phyloP scores from a whole-genome alignment of 352 stramenopile genomes.

The Albugo candida region DNA sequence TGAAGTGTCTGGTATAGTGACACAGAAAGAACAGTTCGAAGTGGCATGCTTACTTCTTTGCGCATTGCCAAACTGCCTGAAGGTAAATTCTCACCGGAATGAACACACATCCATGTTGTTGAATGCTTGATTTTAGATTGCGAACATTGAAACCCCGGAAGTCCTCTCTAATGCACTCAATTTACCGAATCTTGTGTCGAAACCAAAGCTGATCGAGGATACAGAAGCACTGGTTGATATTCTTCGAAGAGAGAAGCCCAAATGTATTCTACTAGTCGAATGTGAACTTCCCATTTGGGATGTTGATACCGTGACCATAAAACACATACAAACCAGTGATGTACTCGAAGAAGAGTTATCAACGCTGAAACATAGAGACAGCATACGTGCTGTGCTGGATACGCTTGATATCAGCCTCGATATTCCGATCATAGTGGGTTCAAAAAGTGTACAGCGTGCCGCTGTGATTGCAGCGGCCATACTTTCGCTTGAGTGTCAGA shows the following conservation, averaged over 20 bases:
- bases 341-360: conserved; percentile 14
- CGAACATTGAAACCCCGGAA: too few species aligned
- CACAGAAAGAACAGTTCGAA: conserved; percentile 25
- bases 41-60: conserved; percentile 33
- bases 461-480: conserved; percentile 33
- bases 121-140: too few species aligned
- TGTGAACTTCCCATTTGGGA: conserved; percentile 3
- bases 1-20: conserved; percentile 13
- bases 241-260: not conserved
- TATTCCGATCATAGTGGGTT: conserved; percentile 21
- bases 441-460: conserved; percentile 21
- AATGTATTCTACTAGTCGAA: not conserved
- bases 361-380: not conserved
- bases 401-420: conserved; percentile 19
- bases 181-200: too few species aligned
- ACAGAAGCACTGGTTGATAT: too few species aligned
- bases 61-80: conserved; percentile 11
- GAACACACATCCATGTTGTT: too few species aligned
- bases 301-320: not conserved
- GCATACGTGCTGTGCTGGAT: conserved; percentile 20
- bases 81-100: too few species aligned
- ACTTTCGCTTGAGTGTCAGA: conserved; percentile 1
- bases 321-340: conserved; percentile 7
- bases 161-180: too few species aligned
- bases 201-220: too few species aligned